Evolutionary conservation across 202 grass and related monocot genomes (phyloP).

Genomic region (Brachypodium distachyon): DNA sequence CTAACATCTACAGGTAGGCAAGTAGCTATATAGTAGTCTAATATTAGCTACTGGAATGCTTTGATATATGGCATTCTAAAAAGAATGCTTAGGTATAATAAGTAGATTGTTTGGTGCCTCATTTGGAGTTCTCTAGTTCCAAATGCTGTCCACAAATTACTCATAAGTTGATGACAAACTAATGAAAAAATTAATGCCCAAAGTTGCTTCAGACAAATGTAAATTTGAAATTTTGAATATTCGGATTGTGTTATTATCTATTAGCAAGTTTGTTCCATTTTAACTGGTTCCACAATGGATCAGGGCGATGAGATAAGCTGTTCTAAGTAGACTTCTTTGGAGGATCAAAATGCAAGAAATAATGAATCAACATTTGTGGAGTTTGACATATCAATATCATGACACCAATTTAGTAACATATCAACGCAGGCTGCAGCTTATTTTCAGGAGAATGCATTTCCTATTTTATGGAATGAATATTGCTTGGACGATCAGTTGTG

Average conservation of each 20-base stretch:
- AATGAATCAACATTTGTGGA: not conserved
- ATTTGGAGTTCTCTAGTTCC: not conserved
- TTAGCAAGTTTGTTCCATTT: not conserved
- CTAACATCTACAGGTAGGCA: not conserved
- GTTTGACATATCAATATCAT: not conserved
- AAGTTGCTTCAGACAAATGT: not conserved
- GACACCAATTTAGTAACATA: not conserved
- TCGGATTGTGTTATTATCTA: not conserved
- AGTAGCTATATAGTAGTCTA: not conserved
- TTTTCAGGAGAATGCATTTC: conserved; percentile 3
- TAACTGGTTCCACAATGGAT: not conserved
- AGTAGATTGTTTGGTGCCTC: not conserved
- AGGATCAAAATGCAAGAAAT: not conserved
- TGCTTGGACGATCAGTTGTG: not conserved
- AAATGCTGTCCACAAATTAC: not conserved
- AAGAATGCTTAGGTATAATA: not conserved
- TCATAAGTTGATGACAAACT: not conserved
- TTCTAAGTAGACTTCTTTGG: not conserved
- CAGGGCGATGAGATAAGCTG: not conserved
- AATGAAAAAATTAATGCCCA: not conserved
- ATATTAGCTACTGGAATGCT: conserved; percentile 1
- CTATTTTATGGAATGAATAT: conserved; percentile 2
- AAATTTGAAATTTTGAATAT: not conserved
- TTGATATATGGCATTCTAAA: not conserved
- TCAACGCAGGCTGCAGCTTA: not conserved